Evolutionary conservation across 495 filamentous ascomycete genomes (phyloP).

Genomic region (Acidiella bohemica): DNA sequence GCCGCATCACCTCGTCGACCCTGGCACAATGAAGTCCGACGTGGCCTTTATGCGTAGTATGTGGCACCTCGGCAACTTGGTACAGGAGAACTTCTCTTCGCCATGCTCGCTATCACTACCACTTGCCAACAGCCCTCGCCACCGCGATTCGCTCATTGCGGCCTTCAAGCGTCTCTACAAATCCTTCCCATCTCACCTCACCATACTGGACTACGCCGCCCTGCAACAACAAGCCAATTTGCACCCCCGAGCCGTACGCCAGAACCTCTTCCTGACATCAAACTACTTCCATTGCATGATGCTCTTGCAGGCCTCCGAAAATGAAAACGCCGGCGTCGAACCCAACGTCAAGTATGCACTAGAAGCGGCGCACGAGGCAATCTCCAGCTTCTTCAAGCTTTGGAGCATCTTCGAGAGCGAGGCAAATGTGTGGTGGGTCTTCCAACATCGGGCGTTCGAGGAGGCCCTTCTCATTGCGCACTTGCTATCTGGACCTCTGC

Average conservation of each 20-base stretch:
- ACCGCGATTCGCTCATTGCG: slow-evolving; percentile 47
- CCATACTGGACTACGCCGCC: slow-evolving; percentile 43
- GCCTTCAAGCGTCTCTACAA: slow-evolving; percentile 49
- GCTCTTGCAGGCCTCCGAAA: slow-evolving; percentile 49
- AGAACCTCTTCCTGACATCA: slow-evolving; percentile 53
- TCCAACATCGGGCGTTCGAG: slow-evolving; percentile 58
- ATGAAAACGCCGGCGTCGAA: slow-evolving; percentile 40
- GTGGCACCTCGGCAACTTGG: slow-evolving; percentile 59
- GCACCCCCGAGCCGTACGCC: slow-evolving; percentile 47
- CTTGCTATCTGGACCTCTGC: slow-evolving; percentile 10
- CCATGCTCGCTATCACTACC: slow-evolving; percentile 53
- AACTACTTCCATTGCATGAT: slow-evolving; percentile 67
- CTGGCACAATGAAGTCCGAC: slow-evolving; percentile 39
- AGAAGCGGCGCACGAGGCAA: slow-evolving; percentile 52
- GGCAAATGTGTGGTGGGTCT: slow-evolving; percentile 64
- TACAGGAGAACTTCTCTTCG: slow-evolving; percentile 53
- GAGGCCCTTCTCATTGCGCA: slow-evolving; percentile 38
- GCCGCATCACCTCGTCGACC: slow-evolving; percentile 30
- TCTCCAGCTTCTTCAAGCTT: slow-evolving; percentile 51
- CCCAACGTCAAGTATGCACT: slow-evolving; percentile 49
- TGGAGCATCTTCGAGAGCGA: slow-evolving; percentile 48
- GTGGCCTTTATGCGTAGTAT: slow-evolving; percentile 53
- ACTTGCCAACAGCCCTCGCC: slow-evolving; percentile 42
- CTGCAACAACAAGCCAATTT: slow-evolving; percentile 36
- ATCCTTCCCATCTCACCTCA: slow-evolving; percentile 49